A percentile compares a stretch with the other conserved stretches of the same genome.
These are phyloP conservation scores for Exidia glandulosa DNA, from an alignment of 768 basidiomycete genomes.

Conservation along the genomic window DNA sequence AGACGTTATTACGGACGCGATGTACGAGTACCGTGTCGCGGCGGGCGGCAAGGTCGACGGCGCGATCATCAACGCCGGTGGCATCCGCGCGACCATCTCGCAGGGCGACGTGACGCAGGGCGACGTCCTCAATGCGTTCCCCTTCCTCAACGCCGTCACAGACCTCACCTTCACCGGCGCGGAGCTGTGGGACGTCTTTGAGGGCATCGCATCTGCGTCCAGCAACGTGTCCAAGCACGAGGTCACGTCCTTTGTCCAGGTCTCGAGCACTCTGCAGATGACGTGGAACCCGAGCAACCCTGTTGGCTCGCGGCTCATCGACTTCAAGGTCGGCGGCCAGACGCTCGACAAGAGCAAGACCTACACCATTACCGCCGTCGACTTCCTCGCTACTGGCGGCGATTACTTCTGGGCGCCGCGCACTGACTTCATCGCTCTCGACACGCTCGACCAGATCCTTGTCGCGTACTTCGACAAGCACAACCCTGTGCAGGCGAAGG, in stretches of 20 bases:
- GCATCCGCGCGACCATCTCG: slow-evolving; percentile 29
- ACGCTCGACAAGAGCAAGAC: slow-evolving; percentile 9
- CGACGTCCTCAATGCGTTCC: slow-evolving; percentile 30
- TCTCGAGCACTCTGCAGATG: slow-evolving; percentile 17
- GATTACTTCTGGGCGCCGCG: slow-evolving; percentile 8
- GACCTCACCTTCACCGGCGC: slow-evolving; percentile 30
- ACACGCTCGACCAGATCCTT: slow-evolving; percentile 13
- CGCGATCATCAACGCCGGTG: slow-evolving; percentile 32
- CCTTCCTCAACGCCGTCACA: slow-evolving; percentile 31
- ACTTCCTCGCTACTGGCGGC: slow-evolving; percentile 16
- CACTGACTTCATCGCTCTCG: background rate
- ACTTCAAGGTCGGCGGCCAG: slow-evolving; percentile 8
- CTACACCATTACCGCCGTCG: slow-evolving; percentile 15
- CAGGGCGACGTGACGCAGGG: slow-evolving; percentile 30
- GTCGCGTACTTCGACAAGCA: slow-evolving; percentile 7
- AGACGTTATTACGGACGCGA: slow-evolving; percentile 31
- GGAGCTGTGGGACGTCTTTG: slow-evolving; percentile 32
- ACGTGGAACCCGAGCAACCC: slow-evolving; percentile 13
- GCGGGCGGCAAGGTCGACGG: slow-evolving; percentile 19
- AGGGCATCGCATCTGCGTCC: slow-evolving; percentile 25
- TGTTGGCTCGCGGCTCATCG: slow-evolving; percentile 12
- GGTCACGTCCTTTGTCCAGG: slow-evolving; percentile 33
- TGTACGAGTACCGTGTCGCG: slow-evolving; percentile 25
- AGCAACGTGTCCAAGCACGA: slow-evolving; percentile 17
- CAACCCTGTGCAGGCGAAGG: slow-evolving; percentile 8